A percentile compares a stretch with the other conserved stretches of the same genome.
These are phyloP conservation scores for Diplocarpon rosae DNA, from an alignment of 2,329 filamentous ascomycete species.

Conservation along the genomic window DNA sequence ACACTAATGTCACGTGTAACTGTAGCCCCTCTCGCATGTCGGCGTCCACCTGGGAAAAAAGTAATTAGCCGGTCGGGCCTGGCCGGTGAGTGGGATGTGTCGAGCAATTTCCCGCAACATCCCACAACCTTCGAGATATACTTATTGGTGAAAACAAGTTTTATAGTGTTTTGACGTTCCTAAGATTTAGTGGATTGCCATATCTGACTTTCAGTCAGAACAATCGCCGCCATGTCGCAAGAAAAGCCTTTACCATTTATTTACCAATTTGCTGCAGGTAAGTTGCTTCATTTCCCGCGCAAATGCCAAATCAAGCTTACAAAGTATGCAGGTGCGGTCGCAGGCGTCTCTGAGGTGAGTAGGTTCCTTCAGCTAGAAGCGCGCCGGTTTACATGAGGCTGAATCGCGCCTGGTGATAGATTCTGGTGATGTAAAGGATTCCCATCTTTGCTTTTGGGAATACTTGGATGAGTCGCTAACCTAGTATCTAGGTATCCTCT, in stretches of 20 bases:
- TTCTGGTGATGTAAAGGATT: slow-evolving; percentile 66
- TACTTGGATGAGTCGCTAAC: slow-evolving; percentile 9
- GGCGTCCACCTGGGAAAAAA: no score
- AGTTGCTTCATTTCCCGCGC: slow-evolving; percentile 25
- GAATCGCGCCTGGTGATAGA: slow-evolving; percentile 40
- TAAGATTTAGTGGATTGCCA: no score
- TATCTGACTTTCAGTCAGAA: background rate
- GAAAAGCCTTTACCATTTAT: slow-evolving; percentile 76
- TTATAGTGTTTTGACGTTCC: no score
- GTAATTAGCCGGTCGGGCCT: no score
- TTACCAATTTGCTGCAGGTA: slow-evolving; percentile 91
- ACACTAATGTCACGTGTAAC: background rate
- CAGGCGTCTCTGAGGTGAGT: slow-evolving; percentile 87
- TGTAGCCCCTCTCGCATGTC: no score
- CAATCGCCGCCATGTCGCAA: slow-evolving; percentile 43
- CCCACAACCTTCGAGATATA: background rate
- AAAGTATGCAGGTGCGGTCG: slow-evolving; percentile 61
- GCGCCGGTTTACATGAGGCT: slow-evolving; percentile 3
- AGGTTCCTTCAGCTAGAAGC: slow-evolving; percentile 26
- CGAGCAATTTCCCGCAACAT: background rate
- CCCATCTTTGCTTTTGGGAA: slow-evolving; percentile 8
- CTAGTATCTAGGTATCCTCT: slow-evolving; percentile 72
- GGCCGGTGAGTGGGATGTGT: no score
- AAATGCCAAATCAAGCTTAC: slow-evolving; percentile 24
- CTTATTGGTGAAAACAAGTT: no score